phyloP scores from a whole-genome alignment of 371 early-diverging fungal species.

The Mortierella sp. region DNA sequence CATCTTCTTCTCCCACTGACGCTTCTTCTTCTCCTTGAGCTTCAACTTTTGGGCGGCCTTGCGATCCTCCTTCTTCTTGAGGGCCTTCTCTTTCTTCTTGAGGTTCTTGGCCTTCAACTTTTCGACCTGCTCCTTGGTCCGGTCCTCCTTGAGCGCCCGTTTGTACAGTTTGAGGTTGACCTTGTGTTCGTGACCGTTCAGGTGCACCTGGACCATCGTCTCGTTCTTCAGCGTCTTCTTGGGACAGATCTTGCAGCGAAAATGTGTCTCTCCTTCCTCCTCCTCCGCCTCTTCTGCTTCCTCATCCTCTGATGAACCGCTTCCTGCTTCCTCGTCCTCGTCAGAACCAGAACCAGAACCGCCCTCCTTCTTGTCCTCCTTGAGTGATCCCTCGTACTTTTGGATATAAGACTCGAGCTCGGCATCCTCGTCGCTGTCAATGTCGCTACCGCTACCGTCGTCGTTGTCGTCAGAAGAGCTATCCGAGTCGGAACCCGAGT shows the following conservation, averaged over 20 bases:
- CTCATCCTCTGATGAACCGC: constrained; percentile 32
- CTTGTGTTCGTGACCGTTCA: constrained; percentile 54
- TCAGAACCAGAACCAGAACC: not conserved
- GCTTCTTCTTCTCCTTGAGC: constrained; percentile 57
- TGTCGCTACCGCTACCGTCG: constrained; percentile 33
- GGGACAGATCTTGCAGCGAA: constrained; percentile 57
- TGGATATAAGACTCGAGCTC: constrained; percentile 53
- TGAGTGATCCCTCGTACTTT: constrained; percentile 45
- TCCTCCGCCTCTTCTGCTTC: constrained; percentile 26
- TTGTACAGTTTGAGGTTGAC: constrained; percentile 42
- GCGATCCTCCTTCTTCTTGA: constrained; percentile 48
- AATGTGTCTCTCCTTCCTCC: constrained; percentile 43
- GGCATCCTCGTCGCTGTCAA: constrained; percentile 51
- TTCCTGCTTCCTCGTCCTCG: constrained; percentile 22
- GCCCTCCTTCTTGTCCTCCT: constrained; percentile 24
- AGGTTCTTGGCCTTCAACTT: constrained; percentile 40
- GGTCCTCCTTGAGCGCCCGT: constrained; percentile 44
- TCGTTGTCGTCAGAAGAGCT: constrained; percentile 34
- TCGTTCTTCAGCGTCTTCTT: constrained; percentile 52
- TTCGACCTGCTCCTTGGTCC: constrained; percentile 39
- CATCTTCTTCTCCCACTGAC: constrained; percentile 54
- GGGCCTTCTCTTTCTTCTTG: constrained; percentile 50
- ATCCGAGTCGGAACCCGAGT: constrained; percentile 55
- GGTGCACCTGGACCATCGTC: constrained; percentile 52
- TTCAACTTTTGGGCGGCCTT: constrained; percentile 40